Conservation (phyloP, 257 asterid genomes). For the Solanum virginianum region DNA sequence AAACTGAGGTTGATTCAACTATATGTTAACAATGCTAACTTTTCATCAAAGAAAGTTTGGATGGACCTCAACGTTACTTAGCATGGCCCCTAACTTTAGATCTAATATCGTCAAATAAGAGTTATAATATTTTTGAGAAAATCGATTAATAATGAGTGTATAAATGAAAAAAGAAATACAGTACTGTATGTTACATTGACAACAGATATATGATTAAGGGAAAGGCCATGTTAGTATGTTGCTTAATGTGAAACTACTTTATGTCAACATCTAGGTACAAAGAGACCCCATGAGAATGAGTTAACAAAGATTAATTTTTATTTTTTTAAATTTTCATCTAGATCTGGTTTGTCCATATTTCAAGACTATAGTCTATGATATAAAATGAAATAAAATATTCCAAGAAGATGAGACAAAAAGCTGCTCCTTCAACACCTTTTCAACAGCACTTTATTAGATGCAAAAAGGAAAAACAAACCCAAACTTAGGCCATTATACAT, state of each 20-base stretch:
- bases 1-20: no score
- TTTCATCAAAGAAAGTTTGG: no score
- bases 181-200: background rate
- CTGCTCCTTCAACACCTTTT: background rate
- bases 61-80: no score
- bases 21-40: no score
- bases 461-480: background rate
- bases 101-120: no score
- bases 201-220: background rate
- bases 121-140: no score
- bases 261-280: background rate
- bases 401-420: conserved; percentile 5
- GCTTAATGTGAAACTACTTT: background rate
- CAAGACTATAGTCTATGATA: background rate
- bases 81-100: no score
- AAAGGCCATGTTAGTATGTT: background rate
- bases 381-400: background rate
- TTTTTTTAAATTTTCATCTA: background rate
- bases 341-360: background rate
- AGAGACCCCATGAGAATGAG: background rate
- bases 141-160: no score
- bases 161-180: background rate
- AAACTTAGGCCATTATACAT: background rate
- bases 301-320: background rate
- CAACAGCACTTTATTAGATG: background rate